Evolutionary conservation across 345 rosid species (phyloP).

Genomic region (sweet orange (Citrus sinensis)): DNA sequence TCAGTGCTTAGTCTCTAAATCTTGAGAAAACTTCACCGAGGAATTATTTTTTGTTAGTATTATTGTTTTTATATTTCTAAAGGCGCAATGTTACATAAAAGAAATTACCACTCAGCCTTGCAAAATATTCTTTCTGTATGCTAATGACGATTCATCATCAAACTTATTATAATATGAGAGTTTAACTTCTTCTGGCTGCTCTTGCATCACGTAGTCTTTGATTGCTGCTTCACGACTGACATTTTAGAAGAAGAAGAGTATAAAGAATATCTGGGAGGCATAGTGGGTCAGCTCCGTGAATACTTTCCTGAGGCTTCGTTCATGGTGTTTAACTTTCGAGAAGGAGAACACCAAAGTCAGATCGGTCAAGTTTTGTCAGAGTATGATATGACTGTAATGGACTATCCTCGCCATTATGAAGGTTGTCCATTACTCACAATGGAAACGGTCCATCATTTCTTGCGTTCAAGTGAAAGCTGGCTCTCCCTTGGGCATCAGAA

Average conservation of each 20-base stretch:
- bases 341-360: conserved; percentile 49
- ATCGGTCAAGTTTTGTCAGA: conserved; percentile 50
- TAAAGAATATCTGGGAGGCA: conserved; percentile 46
- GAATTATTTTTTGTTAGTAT: not conserved
- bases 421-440: conserved; percentile 73
- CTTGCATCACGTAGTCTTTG: conserved; percentile 42
- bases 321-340: conserved; percentile 78
- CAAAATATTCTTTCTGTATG: too few species aligned
- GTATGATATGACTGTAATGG: conserved; percentile 77
- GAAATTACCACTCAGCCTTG: not conserved
- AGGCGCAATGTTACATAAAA: not conserved
- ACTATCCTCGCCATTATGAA: conserved; percentile 73
- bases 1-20: not conserved
- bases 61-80: not conserved
- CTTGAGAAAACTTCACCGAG: not conserved
- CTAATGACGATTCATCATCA: not conserved
- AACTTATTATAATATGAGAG: not conserved
- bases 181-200: not conserved
- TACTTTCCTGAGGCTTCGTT: conserved; percentile 59
- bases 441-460: conserved; percentile 66
- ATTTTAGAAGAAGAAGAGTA: conserved; percentile 50
- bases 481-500: conserved; percentile 57
- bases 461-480: conserved; percentile 76
- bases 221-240: conserved; percentile 62
- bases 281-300: conserved; percentile 51